phyloP scores from a whole-genome alignment of 192 early-diverging fungal species.

The Neocallimastix lanati region DNA sequence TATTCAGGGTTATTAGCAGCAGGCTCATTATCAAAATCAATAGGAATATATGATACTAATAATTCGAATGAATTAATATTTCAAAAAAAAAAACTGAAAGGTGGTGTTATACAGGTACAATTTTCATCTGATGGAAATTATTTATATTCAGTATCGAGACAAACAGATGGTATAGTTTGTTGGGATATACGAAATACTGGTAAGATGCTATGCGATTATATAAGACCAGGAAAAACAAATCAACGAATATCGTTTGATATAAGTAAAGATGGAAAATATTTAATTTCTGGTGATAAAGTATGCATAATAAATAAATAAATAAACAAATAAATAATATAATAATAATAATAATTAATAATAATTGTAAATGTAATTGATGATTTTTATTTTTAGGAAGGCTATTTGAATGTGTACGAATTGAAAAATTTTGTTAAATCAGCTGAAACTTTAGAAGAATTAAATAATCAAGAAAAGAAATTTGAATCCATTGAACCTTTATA shows the following conservation, averaged over 20 bases:
- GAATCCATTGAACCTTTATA: neutral
- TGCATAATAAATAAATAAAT: no score
- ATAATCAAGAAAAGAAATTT: neutral
- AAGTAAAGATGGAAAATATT: constrained; percentile 30
- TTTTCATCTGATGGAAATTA: constrained; percentile 47
- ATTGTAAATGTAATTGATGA: neutral
- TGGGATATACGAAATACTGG: constrained; percentile 70
- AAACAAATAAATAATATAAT: no score
- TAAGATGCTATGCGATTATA: constrained; percentile 25
- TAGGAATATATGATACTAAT: constrained; percentile 42
- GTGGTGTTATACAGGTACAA: constrained; percentile 16
- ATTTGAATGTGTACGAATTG: constrained; percentile 14
- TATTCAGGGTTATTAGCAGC: constrained; percentile 44
- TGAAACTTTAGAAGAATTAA: neutral
- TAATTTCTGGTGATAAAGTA: constrained; percentile 43
- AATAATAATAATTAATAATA: neutral
- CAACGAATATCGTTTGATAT: constrained; percentile 57
- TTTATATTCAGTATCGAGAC: constrained; percentile 51
- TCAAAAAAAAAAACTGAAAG: constrained; percentile 14
- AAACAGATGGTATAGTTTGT: constrained; percentile 32
- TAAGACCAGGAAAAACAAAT: constrained; percentile 36
- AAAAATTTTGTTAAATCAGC: neutral
- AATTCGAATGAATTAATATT: constrained; percentile 26
- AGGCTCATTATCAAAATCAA: constrained; percentile 46
- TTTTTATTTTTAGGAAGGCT: constrained; percentile 15